phyloP scores from a whole-genome alignment of 805 yeast genomes.

The Candida dajiaensis region DNA sequence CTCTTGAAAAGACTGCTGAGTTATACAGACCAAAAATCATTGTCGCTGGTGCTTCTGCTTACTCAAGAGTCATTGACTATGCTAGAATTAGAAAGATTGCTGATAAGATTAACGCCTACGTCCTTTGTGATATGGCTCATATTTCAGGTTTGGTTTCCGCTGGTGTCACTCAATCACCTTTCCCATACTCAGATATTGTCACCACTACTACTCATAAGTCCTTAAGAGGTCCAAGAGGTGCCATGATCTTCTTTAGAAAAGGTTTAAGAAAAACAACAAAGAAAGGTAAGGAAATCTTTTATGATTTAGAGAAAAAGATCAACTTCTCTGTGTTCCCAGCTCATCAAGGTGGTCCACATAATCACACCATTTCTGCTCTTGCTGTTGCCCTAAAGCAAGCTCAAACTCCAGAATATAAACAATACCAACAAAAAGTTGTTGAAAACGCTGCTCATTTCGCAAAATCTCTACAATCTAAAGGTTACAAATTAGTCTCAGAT shows the following conservation, averaged over 20 bases:
- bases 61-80: slow-evolving; percentile 95
- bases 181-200: slow-evolving; percentile 94
- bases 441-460: slow-evolving; percentile 86
- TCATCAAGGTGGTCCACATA: slow-evolving; percentile 99
- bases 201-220: slow-evolving; percentile 99
- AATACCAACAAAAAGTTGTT: slow-evolving; percentile 83
- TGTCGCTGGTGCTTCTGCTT: slow-evolving; percentile 98
- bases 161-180: slow-evolving; percentile 92
- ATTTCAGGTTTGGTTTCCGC: slow-evolving; percentile 95
- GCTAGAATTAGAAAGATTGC: slow-evolving; percentile 95
- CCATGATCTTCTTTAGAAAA: slow-evolving; percentile 97
- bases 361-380: slow-evolving; percentile 96
- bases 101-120: slow-evolving; percentile 94
- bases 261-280: slow-evolving; percentile 87
- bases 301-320: slow-evolving; percentile 91
- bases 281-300: slow-evolving; percentile 85
- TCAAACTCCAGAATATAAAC: slow-evolving; percentile 80
- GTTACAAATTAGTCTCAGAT: slow-evolving; percentile 79
- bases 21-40: slow-evolving; percentile 93
- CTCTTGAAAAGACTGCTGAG: slow-evolving; percentile 83
- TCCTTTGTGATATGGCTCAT: slow-evolving; percentile 97
- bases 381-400: slow-evolving; percentile 98
- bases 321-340: slow-evolving; percentile 99
- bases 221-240: slow-evolving; percentile 99
- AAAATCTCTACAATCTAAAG: slow-evolving; percentile 59